Conservation (phyloP, 768 basidiomycete genomes). For the Tylopilus cervinicoccineus region DNA sequence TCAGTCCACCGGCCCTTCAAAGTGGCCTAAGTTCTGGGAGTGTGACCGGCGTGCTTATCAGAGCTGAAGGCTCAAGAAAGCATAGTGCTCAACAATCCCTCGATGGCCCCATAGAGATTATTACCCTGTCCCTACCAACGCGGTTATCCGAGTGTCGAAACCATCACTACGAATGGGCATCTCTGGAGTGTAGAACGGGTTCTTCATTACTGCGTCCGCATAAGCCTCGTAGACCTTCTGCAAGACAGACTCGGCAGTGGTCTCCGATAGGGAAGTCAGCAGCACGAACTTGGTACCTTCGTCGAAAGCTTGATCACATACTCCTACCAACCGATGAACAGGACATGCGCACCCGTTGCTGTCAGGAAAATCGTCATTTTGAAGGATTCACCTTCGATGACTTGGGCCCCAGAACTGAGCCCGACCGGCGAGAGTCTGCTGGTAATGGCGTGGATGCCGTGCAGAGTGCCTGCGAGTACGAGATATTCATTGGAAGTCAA, state of each 20-base stretch:
- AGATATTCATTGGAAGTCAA: constrained; percentile 93
- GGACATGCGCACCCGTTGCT: constrained; percentile 61
- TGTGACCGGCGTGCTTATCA: too few species aligned
- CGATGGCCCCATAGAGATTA: constrained; percentile 8
- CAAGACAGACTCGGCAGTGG: constrained; percentile 64
- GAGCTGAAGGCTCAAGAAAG: too few species aligned
- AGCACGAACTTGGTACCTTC: constrained; percentile 95
- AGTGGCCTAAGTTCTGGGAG: too few species aligned
- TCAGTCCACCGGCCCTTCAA: neutral
- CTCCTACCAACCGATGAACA: neutral
- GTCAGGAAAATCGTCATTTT: constrained; percentile 91
- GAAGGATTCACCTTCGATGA: constrained; percentile 95
- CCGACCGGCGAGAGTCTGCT: constrained; percentile 83
- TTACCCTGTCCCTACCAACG: constrained; percentile 49
- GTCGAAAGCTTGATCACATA: neutral
- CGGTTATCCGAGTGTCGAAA: constrained; percentile 71
- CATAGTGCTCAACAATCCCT: neutral
- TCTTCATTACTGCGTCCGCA: constrained; percentile 96
- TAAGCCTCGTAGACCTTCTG: constrained; percentile 92
- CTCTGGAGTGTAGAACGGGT: constrained; percentile 98
- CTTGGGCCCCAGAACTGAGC: constrained; percentile 80
- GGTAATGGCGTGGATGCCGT: constrained; percentile 99
- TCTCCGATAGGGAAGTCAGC: constrained; percentile 75
- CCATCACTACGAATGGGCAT: constrained; percentile 95
- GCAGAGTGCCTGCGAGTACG: constrained; percentile 92